These are phyloP conservation scores for Salvia miltiorrhiza DNA, from an alignment of 257 asterid species.

Conservation along the genomic window DNA sequence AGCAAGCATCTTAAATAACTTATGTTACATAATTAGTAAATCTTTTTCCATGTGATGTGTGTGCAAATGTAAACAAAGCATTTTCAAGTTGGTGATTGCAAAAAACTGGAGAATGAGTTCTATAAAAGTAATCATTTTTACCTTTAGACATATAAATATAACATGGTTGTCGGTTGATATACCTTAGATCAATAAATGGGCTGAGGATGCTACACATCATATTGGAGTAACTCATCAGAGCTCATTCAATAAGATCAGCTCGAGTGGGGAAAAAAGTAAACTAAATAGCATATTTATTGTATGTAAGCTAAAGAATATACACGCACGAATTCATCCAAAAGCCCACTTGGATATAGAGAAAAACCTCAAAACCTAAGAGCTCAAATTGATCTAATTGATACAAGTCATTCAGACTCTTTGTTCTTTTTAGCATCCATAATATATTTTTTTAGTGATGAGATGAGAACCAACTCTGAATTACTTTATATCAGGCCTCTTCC, in stretches of 20 bases:
- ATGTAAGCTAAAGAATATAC: too few species aligned
- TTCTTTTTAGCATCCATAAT: too few species aligned
- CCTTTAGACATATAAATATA: background rate
- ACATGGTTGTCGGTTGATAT: background rate
- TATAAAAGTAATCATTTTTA: background rate
- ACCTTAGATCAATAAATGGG: background rate
- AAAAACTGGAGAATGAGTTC: constrained; percentile 1
- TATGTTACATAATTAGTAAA: background rate
- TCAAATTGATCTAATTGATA: too few species aligned
- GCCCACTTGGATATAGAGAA: too few species aligned
- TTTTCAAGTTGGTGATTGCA: background rate
- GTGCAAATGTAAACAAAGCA: background rate
- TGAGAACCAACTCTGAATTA: background rate
- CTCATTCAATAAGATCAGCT: background rate
- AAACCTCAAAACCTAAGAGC: too few species aligned
- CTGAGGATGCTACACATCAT: background rate
- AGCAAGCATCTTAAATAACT: constrained; percentile 22
- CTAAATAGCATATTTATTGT: background rate
- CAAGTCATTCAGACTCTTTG: too few species aligned
- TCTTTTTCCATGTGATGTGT: background rate
- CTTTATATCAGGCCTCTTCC: background rate
- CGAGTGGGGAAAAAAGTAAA: background rate
- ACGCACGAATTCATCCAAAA: too few species aligned
- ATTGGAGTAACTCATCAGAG: background rate
- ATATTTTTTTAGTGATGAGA: background rate